Percentiles rank a stretch among this genome's conserved stretches.
Conservation (phyloP, 2,329 filamentous ascomycete genomes). For the Aspergillus carbonarius region DNA sequence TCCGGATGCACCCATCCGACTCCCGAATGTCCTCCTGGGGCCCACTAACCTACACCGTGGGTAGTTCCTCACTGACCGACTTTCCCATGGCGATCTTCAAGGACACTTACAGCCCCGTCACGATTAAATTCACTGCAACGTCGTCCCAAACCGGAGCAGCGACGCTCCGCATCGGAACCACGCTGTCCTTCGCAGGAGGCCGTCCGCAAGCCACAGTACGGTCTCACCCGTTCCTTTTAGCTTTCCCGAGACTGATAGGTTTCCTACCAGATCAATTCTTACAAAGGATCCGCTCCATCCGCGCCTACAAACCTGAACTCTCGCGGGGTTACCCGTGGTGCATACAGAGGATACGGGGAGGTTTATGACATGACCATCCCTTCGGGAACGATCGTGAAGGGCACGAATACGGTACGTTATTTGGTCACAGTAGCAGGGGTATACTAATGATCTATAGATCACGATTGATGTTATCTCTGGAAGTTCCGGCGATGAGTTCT, state of each 20-base stretch:
- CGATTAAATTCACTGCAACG: constrained; percentile 59
- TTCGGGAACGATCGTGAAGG: constrained; percentile 58
- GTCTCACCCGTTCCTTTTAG: too few species aligned
- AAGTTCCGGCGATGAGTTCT: constrained; percentile 54
- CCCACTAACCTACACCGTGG: constrained; percentile 61
- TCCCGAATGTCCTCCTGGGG: constrained; percentile 63
- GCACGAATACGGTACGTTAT: constrained; percentile 55
- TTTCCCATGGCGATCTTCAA: constrained; percentile 70
- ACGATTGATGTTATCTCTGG: constrained; percentile 61
- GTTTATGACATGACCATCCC: constrained; percentile 64
- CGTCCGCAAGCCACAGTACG: constrained; percentile 52
- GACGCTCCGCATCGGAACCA: constrained; percentile 65
- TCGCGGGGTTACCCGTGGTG: constrained; percentile 64
- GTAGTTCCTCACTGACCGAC: constrained; percentile 50
- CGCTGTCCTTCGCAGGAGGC: constrained; percentile 60
- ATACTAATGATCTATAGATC: constrained; percentile 35
- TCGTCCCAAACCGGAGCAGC: constrained; percentile 53
- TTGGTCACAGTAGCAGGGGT: too few species aligned
- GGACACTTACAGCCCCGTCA: constrained; percentile 58
- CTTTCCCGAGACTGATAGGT: background rate
- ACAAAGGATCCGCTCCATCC: constrained; percentile 48
- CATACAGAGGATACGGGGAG: constrained; percentile 64
- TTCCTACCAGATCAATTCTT: constrained; percentile 52
- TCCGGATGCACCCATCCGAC: constrained; percentile 68
- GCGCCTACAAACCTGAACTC: constrained; percentile 64